Base-by-base conservation (phyloP, 2,329 filamentous ascomycete species). In the Diaporthe longicolla region DNA sequence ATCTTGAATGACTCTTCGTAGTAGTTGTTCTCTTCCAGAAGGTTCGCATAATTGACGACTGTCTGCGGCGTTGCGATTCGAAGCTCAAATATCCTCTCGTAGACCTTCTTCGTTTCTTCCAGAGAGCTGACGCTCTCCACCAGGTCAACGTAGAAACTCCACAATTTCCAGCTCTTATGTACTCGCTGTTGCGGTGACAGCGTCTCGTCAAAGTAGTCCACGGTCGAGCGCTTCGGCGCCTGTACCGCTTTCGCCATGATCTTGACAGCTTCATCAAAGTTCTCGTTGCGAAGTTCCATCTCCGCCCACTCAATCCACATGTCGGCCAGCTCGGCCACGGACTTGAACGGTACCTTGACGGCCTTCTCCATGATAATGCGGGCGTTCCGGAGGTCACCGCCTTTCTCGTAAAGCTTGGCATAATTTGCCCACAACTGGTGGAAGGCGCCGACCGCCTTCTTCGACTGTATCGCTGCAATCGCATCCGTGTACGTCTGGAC, bases 281-380 rank as follows among this genome's bases (percentile, higher is more conserved):
- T 97, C 80, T 98, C 95, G 79, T 95, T 95, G 65, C 97, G 93
- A 65, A 99, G 88, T 82, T 99, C 97, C 93, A 99, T 95, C 83
- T 99, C 96, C 0, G 97, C 96, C 96, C 97, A 99, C 84, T 98
- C 95, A 77, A 97, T 97, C 97, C 97, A 99, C 89, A 97, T 97
- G 80, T 99, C 97, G 26, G 97, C 97, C 73, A 99, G 88, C 83
- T 99, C 97, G 40, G 94, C 92, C n/a, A 99, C 96, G 0, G 95
- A 97, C 81, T 98, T 98, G 88, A 97, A 99, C 0, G 96, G 95
- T 1, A 99, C 97, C 81, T 98, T 98, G 80, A 98, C 94, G 19
- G 96, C 96, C 84, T 98, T 99, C 82, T 98, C 96, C 90, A 98
- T 94, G 79, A 99, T 98, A 75, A 97, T 89, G 43, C 97, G 90